These are phyloP conservation scores for Aspergillus heteromorphus DNA, from an alignment of 495 filamentous ascomycete species.

Conservation along the genomic window DNA sequence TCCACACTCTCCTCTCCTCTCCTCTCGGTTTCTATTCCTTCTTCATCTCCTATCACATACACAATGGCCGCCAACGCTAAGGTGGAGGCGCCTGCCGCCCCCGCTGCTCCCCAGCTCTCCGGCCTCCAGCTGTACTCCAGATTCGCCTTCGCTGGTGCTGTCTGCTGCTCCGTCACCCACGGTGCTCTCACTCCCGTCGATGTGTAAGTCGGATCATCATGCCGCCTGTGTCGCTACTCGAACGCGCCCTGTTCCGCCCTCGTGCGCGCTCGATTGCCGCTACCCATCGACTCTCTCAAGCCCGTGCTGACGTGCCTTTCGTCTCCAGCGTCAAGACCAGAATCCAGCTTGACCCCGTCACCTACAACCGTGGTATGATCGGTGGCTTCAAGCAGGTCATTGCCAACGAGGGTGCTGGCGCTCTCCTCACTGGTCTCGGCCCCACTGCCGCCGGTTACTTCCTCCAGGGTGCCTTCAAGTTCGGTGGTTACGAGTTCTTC, in stretches of 20 bases:
- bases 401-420: conserved; percentile 77
- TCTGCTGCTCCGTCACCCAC: conserved; percentile 94
- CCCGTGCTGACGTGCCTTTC: conserved; percentile 22
- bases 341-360: conserved; percentile 86
- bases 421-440: conserved; percentile 81
- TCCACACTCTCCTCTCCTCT: conserved; percentile 16
- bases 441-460: conserved; percentile 90
- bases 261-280: not conserved
- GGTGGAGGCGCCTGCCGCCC: conserved; percentile 26
- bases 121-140: conserved; percentile 63
- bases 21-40: conserved; percentile 13
- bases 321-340: conserved; percentile 81
- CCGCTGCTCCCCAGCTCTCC: conserved; percentile 41
- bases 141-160: conserved; percentile 88
- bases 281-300: conserved; percentile 5
- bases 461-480: conserved; percentile 93
- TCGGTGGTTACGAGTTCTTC: conserved; percentile 93
- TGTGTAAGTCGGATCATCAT: conserved; percentile 65
- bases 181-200: conserved; percentile 88
- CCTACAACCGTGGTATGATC: conserved; percentile 86
- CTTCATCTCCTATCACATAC: conserved; percentile 10
- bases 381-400: conserved; percentile 83
- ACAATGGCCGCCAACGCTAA: conserved; percentile 44
- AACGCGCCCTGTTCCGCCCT: conserved; percentile 13
- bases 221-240: not conserved